Evolutionary conservation across 1,139 yeast genomes (phyloP).

Genomic region (Saccharomyces hybrid): DNA sequence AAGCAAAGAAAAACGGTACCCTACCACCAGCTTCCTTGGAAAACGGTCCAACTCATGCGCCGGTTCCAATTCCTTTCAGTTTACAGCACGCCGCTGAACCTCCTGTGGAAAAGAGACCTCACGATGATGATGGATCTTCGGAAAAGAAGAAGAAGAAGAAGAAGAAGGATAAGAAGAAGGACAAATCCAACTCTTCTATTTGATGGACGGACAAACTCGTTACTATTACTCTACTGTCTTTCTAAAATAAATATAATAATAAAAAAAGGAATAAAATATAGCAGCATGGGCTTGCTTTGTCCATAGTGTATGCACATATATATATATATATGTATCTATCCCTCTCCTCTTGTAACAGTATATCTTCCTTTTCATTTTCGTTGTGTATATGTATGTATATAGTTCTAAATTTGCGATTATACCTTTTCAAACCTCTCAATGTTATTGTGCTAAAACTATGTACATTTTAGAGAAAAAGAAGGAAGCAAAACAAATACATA

Average conservation of each 20-base stretch:
- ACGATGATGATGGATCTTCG: slow-evolving; percentile 28
- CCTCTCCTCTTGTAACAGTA: neutral
- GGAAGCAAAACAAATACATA: neutral
- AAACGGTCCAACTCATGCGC: slow-evolving; percentile 33
- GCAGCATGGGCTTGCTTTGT: neutral
- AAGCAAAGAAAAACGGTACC: slow-evolving; percentile 41
- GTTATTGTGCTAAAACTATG: neutral
- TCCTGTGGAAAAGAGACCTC: slow-evolving; percentile 25
- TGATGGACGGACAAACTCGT: neutral
- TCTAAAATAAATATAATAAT: neutral
- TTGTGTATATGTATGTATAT: neutral
- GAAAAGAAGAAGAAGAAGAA: slow-evolving; percentile 39
- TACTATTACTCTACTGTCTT: neutral
- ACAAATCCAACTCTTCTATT: slow-evolving; percentile 14
- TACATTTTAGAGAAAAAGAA: neutral
- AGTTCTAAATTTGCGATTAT: neutral
- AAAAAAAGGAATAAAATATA: neutral
- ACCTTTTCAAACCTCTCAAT: neutral
- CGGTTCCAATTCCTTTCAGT: slow-evolving; percentile 33
- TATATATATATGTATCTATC: neutral
- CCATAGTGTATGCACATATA: neutral
- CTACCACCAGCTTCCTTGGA: slow-evolving; percentile 21
- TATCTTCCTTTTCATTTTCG: neutral
- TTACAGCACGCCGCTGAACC: slow-evolving; percentile 19
- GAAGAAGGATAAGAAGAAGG: slow-evolving; percentile 37